Conservation (phyloP, 2,329 filamentous ascomycete genomes). For the Microcera coccophila region DNA sequence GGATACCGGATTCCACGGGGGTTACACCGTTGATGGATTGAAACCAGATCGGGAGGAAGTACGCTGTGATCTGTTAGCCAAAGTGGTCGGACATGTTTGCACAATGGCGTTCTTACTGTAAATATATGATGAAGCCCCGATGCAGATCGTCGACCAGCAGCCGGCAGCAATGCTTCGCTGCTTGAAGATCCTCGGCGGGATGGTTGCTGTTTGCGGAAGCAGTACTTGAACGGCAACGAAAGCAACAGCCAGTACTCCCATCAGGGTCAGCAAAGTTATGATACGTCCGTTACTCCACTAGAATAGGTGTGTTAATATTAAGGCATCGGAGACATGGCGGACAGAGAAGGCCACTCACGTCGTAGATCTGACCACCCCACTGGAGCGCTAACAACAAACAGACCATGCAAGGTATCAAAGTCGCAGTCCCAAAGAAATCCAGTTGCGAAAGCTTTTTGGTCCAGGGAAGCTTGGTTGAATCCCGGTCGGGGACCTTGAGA, state of each 20-base stretch:
- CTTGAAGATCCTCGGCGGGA: conserved; percentile 39
- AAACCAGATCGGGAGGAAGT: conserved; percentile 49
- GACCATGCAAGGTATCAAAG: conserved; percentile 50
- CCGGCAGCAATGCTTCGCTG: conserved; percentile 39
- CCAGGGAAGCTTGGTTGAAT: conserved; percentile 20
- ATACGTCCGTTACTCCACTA: conserved; percentile 42
- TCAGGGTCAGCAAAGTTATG: conserved; percentile 42
- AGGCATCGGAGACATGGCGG: conserved; percentile 18
- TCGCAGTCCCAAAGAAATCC: conserved; percentile 50
- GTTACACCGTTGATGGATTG: conserved; percentile 38
- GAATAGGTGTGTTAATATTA: conserved; percentile 16
- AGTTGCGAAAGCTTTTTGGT: conserved; percentile 44
- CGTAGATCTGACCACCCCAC: conserved; percentile 40
- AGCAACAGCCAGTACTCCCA: conserved; percentile 35
- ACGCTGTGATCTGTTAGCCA: conserved; percentile 20
- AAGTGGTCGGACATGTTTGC: neutral
- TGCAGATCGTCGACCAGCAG: conserved; percentile 24
- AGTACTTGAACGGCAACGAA: conserved; percentile 40
- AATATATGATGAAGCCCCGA: conserved; percentile 28
- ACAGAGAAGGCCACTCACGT: conserved; percentile 13
- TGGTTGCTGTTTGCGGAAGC: conserved; percentile 36
- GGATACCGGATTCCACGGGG: conserved; percentile 22
- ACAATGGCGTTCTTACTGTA: conserved; percentile 5
- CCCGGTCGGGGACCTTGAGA: conserved; percentile 13
- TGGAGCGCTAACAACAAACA: conserved; percentile 47